Base-by-base conservation (phyloP, 306 rosid species). In the Casuarina glauca region DNA sequence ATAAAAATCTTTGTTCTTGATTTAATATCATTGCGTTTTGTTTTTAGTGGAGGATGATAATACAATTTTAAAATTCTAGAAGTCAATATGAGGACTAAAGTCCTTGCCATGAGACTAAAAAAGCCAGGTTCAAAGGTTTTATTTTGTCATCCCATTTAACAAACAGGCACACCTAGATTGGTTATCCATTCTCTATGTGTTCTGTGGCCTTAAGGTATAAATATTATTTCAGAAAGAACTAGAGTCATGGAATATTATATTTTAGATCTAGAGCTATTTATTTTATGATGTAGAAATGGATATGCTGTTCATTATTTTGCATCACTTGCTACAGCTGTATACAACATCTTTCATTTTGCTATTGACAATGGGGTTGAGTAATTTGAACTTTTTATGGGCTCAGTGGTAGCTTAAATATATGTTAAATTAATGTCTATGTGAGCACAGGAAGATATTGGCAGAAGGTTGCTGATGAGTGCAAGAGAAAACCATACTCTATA, bases 401-500 rank as follows among this genome's bases (percentile, higher is more conserved):
- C 61, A 68, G 54, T 68, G 66, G 48, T 66, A 41, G 16, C 44
- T 16, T 41, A 16, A 35, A 67, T 79, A 39, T 32, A 52, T 70
- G 32, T 61, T 26, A 63, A 52, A 79, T 64, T 19, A 74, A 41
- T 26, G 69, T 69, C 86, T 86, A 74, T 50, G 20, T 78, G 36
- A 82, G 54, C 26, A 76, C 87, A 92, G 97, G 90, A 82, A 92
- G 49, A 79, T 95, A 95, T 82, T 95, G 98, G 97, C 96, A 79
- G 85, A 95, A 88, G 87, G 90, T 95, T 48, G 97, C 93, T 51
- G 94, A 89, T 15, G 93, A 88, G 66, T 49, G 86, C 76, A 84
- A 83, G 83, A 95, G 74, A 80, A 93, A 89, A 84, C 97, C 98
- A 3, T 86, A 86, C 79, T 95, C 98, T 57, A 91, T 95, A 80